phyloP scores from a whole-genome alignment of 768 basidiomycete genomes.

The Lyophyllum atratum region DNA sequence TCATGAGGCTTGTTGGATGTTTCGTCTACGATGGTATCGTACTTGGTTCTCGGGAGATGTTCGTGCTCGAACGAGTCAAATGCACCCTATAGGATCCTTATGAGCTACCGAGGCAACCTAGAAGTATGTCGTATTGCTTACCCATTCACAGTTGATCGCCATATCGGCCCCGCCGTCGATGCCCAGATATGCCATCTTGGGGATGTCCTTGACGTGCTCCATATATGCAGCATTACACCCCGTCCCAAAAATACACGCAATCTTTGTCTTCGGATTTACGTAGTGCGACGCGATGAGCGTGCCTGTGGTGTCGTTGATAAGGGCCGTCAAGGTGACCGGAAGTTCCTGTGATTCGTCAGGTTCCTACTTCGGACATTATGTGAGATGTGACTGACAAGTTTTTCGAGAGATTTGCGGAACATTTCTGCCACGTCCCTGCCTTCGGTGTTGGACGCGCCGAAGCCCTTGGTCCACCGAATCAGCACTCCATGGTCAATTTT shows the following conservation, averaged over 20 bases:
- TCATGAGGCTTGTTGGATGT: slow-evolving; percentile 95
- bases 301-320: slow-evolving; percentile 98
- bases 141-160: slow-evolving; percentile 98
- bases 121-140: slow-evolving; percentile 29
- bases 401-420: slow-evolving; percentile 82
- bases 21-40: slow-evolving; percentile 90
- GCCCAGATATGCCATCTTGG: slow-evolving; percentile 80
- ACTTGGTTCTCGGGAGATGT: slow-evolving; percentile 93
- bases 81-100: slow-evolving; percentile 66
- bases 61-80: slow-evolving; percentile 97
- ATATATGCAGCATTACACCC: slow-evolving; percentile 99
- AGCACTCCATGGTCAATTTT: slow-evolving; percentile 92
- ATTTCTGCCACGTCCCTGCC: slow-evolving; percentile 91
- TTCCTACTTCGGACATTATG: not conserved
- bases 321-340: slow-evolving; percentile 79
- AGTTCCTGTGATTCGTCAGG: slow-evolving; percentile 54
- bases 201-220: slow-evolving; percentile 84
- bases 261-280: slow-evolving; percentile 87
- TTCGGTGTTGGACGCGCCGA: slow-evolving; percentile 89
- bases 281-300: slow-evolving; percentile 97
- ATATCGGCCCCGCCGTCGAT: slow-evolving; percentile 69
- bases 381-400: slow-evolving; percentile 57
- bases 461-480: slow-evolving; percentile 99
- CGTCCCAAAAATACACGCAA: slow-evolving; percentile 96
- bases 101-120: not conserved